phyloP scores from a whole-genome alignment of 2,329 filamentous ascomycete genomes.

The Cryphonectria parasitica region DNA sequence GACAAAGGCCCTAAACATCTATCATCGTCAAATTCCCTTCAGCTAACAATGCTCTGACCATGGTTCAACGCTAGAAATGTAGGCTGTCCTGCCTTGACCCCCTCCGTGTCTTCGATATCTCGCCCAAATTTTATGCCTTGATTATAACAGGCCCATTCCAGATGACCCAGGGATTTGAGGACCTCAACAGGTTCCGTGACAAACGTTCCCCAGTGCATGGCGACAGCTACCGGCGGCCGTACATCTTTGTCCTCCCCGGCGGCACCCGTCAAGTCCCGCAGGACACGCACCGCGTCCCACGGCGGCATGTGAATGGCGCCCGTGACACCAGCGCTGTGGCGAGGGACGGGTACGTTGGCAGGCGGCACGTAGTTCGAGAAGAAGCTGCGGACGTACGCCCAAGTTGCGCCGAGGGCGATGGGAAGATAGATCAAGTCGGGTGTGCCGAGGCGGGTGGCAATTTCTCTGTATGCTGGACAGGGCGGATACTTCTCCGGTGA shows the following conservation, averaged over 20 bases:
- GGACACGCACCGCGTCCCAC: slow-evolving; percentile 36
- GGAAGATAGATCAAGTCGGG: slow-evolving; percentile 34
- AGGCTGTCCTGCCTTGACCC: background rate
- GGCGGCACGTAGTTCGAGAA: slow-evolving; percentile 31
- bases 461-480: slow-evolving; percentile 35
- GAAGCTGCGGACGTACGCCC: slow-evolving; percentile 35
- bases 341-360: slow-evolving; percentile 34
- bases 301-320: slow-evolving; percentile 36
- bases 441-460: slow-evolving; percentile 31
- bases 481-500: slow-evolving; percentile 26
- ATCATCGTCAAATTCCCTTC: background rate
- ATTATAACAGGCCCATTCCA: slow-evolving; percentile 35
- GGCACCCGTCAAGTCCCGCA: slow-evolving; percentile 31
- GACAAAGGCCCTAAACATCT: background rate
- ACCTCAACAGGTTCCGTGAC: slow-evolving; percentile 35
- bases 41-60: slow-evolving; percentile 29
- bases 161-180: slow-evolving; percentile 32
- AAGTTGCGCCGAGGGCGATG: slow-evolving; percentile 35
- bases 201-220: slow-evolving; percentile 38
- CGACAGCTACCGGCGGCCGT: slow-evolving; percentile 31
- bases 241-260: background rate
- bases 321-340: slow-evolving; percentile 32
- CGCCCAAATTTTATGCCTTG: slow-evolving; percentile 33
- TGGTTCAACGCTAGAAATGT: slow-evolving; percentile 32
- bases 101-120: slow-evolving; percentile 3